phyloP scores from a whole-genome alignment of 768 basidiomycete species.

The Tulasnella calospora region DNA sequence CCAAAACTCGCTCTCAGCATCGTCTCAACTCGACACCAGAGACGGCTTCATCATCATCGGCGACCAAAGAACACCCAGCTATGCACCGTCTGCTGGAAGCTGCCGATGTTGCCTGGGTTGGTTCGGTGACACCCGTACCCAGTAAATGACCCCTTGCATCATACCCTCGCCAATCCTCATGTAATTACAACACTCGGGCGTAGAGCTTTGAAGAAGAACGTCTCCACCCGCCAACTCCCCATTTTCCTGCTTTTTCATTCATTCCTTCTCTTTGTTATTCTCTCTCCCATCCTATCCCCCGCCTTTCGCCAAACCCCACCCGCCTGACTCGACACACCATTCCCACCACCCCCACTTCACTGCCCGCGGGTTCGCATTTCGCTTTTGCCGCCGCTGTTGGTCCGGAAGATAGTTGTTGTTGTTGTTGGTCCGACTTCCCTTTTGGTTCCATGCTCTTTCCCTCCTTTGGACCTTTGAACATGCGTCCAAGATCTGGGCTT shows the following conservation, averaged over 20 bases:
- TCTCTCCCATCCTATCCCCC: slow-evolving; percentile 3
- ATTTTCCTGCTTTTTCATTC: neutral
- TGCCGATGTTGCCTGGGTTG: neutral
- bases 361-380: neutral
- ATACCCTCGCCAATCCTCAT: neutral
- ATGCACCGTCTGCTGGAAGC: neutral
- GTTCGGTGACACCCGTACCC: neutral
- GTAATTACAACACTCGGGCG: neutral
- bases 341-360: neutral
- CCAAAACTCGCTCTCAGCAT: slow-evolving; percentile 5
- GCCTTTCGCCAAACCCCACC: neutral
- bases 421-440: neutral
- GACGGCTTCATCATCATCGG: neutral
- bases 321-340: neutral
- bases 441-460: slow-evolving; percentile 2
- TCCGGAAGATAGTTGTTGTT: neutral
- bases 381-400: neutral
- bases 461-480: neutral
- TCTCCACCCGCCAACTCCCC: slow-evolving; percentile 1
- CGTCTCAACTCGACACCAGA: slow-evolving; percentile 11
- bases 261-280: neutral
- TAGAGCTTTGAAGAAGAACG: neutral
- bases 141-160: neutral
- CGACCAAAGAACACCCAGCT: neutral
- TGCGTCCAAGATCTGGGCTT: neutral